Base-by-base conservation (phyloP, 805 yeast species). In the Zygoascus tannicola region DNA sequence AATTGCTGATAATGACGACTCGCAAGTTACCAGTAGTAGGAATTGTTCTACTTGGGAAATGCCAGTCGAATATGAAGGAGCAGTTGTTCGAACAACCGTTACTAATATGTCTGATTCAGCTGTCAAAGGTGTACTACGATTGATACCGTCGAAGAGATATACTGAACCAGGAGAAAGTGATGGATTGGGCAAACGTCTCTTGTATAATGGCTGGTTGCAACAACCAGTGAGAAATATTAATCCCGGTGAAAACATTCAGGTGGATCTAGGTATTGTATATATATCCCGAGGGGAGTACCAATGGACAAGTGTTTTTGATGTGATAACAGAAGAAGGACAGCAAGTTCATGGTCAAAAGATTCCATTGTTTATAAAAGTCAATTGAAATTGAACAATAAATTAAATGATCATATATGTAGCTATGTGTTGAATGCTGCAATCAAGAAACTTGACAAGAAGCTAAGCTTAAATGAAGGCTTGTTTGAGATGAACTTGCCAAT, bases 271-370 rank as follows among this genome's bases (percentile, higher is more conserved):
- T 5, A 73, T 80, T 40, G 71, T 80, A 16, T 74, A 85, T 3
- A 64, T 88, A 32, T 88, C 83, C 44, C 70, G 71, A 37, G 97
- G 97, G 1, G 80, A 76, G 39, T 87, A 80, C 57, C 92, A 85
- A 58, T 80, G 95, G 81, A 85, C 88, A 1, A 73, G 74, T 0
- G 60, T 77, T 12, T 67, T 78, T 50, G 83, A 79, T 44, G 75
- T 71, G 44, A 44, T 44, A 12, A 45, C 40, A 8, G 40, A 37
- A n/a, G 40, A 44, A 15, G 56, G 51, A 22, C 44, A 49, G 12
- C 53, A 46, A 21, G 19, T 37, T 20, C 48, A 44, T 38, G 48
- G 45, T 26, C 56, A 45, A 43, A 38, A 45, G 16, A 44, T 47
- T 21, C 53, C 56, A 14, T 15, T 57, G 40, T 47, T 43, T 40